Base-by-base conservation (phyloP, 2,329 filamentous ascomycete genomes). In the Juglanconis juglandina region DNA sequence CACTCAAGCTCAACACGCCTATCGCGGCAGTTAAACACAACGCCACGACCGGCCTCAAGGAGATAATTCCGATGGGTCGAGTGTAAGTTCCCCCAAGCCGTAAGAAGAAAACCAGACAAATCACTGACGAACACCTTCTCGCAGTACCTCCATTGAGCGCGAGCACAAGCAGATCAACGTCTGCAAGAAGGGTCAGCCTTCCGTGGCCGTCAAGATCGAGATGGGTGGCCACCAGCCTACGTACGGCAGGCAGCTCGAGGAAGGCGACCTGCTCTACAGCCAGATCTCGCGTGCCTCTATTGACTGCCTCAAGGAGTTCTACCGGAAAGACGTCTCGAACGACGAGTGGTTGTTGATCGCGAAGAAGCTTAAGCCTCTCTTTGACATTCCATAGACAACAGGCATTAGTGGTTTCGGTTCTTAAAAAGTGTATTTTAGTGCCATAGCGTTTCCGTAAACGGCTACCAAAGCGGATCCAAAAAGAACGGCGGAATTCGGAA, bases 191-290 rank as follows among this genome's bases (percentile, higher is more conserved):
- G 94, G 94, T 56, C 91, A 96, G 72, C 95, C 96, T n/a, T 96
- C 92, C 1, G 96, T 99, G 9, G 95, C 95, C 24, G 83, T 99
- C 80, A 99, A 99, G 83, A 96, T 99, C 69, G 96, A 99, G 79
- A 88, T 88, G 85, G 94, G 92, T 57, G 79, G 88, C 61, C 91
- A 94, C 73, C 95, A 99, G 79, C 96, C 95, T 14, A 86, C 89
- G 61, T 99, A 99, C 72, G 95, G 95, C 61, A 90, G 95, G 63
- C 95, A 99, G 65, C 85, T 99, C 54, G 95, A 99, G 75, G 94
- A 99, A 75, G 86, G 87, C 65, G 95, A 99, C 73, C 83, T 79
- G 1, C 82, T 99, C 13, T 98, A 97, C 83, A 94, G 89, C 66
- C 81, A 90, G 62, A 92, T 99, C 69, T 95, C 90, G 48, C 85